A percentile compares a stretch with the other conserved stretches of the same genome.
Conservation (phyloP, 495 filamentous ascomycete species). For the Penicillium parvum region DNA sequence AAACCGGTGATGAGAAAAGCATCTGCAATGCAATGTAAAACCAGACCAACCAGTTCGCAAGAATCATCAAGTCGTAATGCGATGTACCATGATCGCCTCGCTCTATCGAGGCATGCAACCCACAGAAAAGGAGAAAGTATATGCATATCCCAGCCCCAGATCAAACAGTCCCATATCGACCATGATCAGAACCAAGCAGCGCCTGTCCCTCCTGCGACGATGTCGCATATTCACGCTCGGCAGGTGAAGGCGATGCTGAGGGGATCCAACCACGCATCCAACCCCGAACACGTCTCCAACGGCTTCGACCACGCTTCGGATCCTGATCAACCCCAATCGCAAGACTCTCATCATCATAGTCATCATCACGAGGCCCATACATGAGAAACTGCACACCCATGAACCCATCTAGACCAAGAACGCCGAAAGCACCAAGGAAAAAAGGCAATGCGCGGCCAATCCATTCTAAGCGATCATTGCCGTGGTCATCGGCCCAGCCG, state of each 20-base stretch:
- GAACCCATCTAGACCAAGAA: constrained; percentile 59
- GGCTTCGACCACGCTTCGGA: constrained; percentile 34
- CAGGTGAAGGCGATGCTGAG: constrained; percentile 29
- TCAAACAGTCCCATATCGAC: constrained; percentile 38
- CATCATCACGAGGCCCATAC: constrained; percentile 46
- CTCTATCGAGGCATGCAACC: not conserved
- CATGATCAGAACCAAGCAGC: constrained; percentile 29
- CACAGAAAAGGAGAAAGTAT: not conserved
- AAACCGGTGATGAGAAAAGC: constrained; percentile 1
- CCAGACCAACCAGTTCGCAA: not conserved
- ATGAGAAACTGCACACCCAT: constrained; percentile 63
- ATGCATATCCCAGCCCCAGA: not conserved
- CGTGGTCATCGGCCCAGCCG: constrained; percentile 60
- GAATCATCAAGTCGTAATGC: constrained; percentile 19
- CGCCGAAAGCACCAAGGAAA: constrained; percentile 67
- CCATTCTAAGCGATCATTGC: constrained; percentile 56
- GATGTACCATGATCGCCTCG: constrained; percentile 8
- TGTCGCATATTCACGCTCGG: constrained; percentile 4
- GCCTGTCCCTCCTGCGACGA: constrained; percentile 27
- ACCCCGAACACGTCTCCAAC: constrained; percentile 54
- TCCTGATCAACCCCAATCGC: constrained; percentile 26
- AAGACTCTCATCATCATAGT: constrained; percentile 23
- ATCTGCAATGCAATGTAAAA: constrained; percentile 7
- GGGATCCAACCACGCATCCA: constrained; percentile 72
- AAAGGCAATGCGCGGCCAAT: constrained; percentile 58